Evolutionary conservation across 139 green algal species (phyloP).

Genomic region (Chlorella sp.): DNA sequence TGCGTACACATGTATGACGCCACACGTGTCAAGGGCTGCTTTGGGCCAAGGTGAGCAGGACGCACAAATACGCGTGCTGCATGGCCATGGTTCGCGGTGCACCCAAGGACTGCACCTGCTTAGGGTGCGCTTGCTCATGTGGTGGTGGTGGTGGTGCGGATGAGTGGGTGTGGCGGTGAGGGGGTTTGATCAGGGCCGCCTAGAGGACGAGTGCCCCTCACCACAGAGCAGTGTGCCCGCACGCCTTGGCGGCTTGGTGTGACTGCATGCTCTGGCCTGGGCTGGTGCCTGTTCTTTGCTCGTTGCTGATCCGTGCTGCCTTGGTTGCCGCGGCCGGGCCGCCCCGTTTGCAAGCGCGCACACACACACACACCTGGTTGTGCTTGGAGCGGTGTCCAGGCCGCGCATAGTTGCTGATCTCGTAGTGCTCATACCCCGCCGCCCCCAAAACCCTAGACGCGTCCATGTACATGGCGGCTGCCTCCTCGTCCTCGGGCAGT

Average conservation of each 20-base stretch:
- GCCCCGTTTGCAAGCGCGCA: not conserved
- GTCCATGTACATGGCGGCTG: slow-evolving; percentile 71
- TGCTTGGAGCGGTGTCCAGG: slow-evolving; percentile 71
- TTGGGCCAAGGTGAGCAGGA: too few species aligned
- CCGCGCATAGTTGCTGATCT: slow-evolving; percentile 33
- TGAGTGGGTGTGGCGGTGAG: not conserved
- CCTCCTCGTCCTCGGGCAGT: slow-evolving; percentile 58
- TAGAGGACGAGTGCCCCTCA: not conserved
- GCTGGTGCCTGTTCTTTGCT: not conserved
- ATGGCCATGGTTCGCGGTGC: not conserved
- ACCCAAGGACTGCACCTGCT: not conserved
- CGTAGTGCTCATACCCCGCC: slow-evolving; percentile 92
- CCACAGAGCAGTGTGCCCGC: too few species aligned
- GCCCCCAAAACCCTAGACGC: slow-evolving; percentile 49
- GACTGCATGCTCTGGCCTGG: not conserved
- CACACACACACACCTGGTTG: slow-evolving; percentile 50
- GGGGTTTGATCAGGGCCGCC: not conserved
- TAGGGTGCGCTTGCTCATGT: not conserved
- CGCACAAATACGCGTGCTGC: not conserved
- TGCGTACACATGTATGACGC: slow-evolving; percentile 10
- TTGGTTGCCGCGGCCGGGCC: not conserved
- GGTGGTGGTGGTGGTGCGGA: not conserved
- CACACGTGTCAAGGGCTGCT: not conserved
- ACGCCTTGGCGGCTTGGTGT: not conserved
- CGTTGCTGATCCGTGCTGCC: not conserved